Conservation (phyloP, 305 asterid genomes). For the Rubia tinctorum region DNA sequence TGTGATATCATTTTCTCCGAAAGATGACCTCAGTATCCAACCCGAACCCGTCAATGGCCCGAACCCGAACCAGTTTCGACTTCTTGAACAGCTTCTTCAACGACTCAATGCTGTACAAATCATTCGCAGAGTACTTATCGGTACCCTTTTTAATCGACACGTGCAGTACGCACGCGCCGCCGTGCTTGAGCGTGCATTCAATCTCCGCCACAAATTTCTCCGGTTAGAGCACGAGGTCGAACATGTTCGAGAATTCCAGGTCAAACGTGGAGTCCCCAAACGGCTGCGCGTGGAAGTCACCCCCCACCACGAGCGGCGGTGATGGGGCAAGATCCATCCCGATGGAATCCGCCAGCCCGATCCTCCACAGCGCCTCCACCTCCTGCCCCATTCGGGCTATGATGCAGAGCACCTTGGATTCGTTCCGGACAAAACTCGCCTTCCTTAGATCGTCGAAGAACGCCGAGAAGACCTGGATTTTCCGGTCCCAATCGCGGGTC, state of each 20-base stretch:
- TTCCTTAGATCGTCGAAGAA: constrained; percentile 49
- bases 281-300: constrained; percentile 81
- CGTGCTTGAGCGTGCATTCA: constrained; percentile 64
- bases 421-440: constrained; percentile 28
- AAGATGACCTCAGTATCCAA: constrained; percentile 70
- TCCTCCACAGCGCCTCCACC: constrained; percentile 63
- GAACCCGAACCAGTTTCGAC: constrained; percentile 45
- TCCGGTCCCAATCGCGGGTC: constrained; percentile 76
- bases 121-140: constrained; percentile 86
- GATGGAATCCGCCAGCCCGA: constrained; percentile 56
- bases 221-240: constrained; percentile 76
- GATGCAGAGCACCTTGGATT: constrained; percentile 50
- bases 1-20: constrained; percentile 25
- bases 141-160: constrained; percentile 50
- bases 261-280: constrained; percentile 54
- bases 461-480: constrained; percentile 44
- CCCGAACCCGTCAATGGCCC: constrained; percentile 65
- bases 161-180: constrained; percentile 71
- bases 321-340: constrained; percentile 79
- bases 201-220: constrained; percentile 71
- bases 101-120: constrained; percentile 59
- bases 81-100: constrained; percentile 52
- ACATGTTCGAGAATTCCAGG: constrained; percentile 76
- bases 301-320: constrained; percentile 68
- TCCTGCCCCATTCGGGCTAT: constrained; percentile 88